Evolutionary conservation across 345 rosid species (phyloP), one percentile per base, ranked within the genome.

Genomic region (Alliaria petiolata): DNA sequence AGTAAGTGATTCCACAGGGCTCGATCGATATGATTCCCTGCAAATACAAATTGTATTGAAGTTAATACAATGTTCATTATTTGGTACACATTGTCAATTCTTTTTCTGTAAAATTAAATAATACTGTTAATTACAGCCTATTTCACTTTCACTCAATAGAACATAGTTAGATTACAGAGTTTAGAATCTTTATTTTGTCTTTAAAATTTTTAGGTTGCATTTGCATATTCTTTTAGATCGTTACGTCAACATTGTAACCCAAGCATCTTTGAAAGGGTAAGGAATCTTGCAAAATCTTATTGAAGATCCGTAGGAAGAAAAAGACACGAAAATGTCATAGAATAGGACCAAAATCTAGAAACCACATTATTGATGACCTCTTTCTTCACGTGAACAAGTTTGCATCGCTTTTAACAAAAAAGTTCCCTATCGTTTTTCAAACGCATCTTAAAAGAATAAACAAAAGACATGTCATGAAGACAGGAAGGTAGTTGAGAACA

Each of bases 1-100:
- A 90, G 38, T 87, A 93, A 15, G 70, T 78, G 3, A 75, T 57
- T 66, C 97, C 98, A 71, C 98, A 87, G 1, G 89, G 83, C 83
- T 88, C 62, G 17, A 82, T 62, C 19, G 82, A 49, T 69, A 82
- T 81, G n/a, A 89, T 76, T 60, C 91, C 87, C 96, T 89, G 87
- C 44, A 71, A 42, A 62, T 43, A 1, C 58, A 45, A 62, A n/a
- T n/a, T 52, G 4, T 47, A 40, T 39, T 39, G 36, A 39, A n/a
- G n/a, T n/a, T 58, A 19, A 33, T 44, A 6, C 11, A 43, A 26
- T 42, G n/a, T n/a, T n/a, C 9, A 61, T 15, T 10, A 45, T n/a
- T 5, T 7, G 1, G 20, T 45, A 31, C 55, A 9, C 22, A 61
- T 26, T 28, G 12, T 28, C 52, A 53, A n/a, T n/a, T n/a, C n/a